phyloP scores from a whole-genome alignment of 1,139 yeast species.

The Lodderomyces metapsilosis region DNA sequence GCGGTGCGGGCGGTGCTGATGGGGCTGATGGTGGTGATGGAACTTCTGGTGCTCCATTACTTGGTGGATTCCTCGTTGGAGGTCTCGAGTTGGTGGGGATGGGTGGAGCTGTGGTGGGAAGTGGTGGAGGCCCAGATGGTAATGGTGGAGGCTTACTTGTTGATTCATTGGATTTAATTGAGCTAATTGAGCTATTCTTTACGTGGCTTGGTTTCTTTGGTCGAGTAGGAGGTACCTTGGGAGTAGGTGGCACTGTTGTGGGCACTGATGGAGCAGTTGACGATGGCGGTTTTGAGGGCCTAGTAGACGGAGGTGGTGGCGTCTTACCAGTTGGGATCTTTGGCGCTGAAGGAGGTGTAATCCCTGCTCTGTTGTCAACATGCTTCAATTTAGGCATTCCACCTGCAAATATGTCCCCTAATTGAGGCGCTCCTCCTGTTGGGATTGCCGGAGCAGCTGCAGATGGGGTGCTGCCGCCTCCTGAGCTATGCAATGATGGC shows the following conservation, averaged over 20 bases:
- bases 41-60: slow-evolving; percentile 17
- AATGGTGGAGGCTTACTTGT: slow-evolving; percentile 17
- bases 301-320: slow-evolving; percentile 22
- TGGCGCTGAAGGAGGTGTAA: slow-evolving; percentile 24
- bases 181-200: slow-evolving; percentile 20
- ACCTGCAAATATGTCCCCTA: slow-evolving; percentile 82
- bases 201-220: slow-evolving; percentile 34
- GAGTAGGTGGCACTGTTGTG: slow-evolving; percentile 18
- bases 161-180: slow-evolving; percentile 18
- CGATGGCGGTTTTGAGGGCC: slow-evolving; percentile 27
- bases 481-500: slow-evolving; percentile 9
- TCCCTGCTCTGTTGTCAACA: slow-evolving; percentile 46
- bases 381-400: slow-evolving; percentile 81
- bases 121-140: slow-evolving; percentile 16
- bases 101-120: slow-evolving; percentile 22
- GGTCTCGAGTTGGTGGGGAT: slow-evolving; percentile 11
- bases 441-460: slow-evolving; percentile 17
- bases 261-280: slow-evolving; percentile 19
- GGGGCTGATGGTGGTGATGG: slow-evolving; percentile 14
- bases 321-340: slow-evolving; percentile 16
- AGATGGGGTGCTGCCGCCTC: slow-evolving; percentile 11
- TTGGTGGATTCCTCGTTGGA: slow-evolving; percentile 12
- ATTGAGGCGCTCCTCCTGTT: slow-evolving; percentile 48
- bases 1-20: slow-evolving; percentile 5
- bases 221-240: slow-evolving; percentile 30